These are phyloP conservation scores for Sarocladium strictum DNA, from an alignment of 2,329 filamentous ascomycete species.

Conservation along the genomic window DNA sequence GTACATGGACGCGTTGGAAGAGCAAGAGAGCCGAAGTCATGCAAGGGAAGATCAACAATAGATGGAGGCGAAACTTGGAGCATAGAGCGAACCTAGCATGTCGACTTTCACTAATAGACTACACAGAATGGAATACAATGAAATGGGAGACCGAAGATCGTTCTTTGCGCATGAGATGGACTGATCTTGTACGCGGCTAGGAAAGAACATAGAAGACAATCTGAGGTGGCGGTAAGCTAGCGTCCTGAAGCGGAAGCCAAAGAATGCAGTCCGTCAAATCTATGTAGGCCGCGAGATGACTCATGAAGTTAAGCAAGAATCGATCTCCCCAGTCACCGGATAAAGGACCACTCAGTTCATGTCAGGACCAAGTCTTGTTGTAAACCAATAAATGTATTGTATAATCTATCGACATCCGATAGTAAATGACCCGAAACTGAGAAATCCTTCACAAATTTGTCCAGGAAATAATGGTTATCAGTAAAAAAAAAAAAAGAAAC, in stretches of 20 bases:
- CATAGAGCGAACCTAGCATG: background rate
- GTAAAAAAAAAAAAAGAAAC: background rate
- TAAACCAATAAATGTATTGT: background rate
- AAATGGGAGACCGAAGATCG: background rate
- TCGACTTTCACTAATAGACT: background rate
- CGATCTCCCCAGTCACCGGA: background rate
- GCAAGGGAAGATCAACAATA: background rate
- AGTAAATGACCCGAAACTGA: background rate
- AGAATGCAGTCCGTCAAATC: too few species aligned
- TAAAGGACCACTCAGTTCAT: background rate
- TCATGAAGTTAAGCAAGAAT: too few species aligned
- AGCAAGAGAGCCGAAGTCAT: slow-evolving; percentile 27
- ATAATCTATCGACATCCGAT: background rate
- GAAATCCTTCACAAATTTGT: background rate
- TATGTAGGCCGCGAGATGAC: too few species aligned
- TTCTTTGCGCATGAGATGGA: background rate
- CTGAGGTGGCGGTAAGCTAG: too few species aligned
- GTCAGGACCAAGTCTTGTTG: background rate
- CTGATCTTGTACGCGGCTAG: too few species aligned
- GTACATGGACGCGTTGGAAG: slow-evolving; percentile 79
- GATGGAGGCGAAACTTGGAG: background rate
- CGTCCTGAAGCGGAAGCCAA: too few species aligned
- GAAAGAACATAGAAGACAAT: too few species aligned
- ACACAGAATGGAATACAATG: background rate
- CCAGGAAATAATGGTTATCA: background rate